These are phyloP conservation scores for Microsporum canis DNA, from an alignment of 2,329 filamentous ascomycete genomes.

Conservation along the genomic window DNA sequence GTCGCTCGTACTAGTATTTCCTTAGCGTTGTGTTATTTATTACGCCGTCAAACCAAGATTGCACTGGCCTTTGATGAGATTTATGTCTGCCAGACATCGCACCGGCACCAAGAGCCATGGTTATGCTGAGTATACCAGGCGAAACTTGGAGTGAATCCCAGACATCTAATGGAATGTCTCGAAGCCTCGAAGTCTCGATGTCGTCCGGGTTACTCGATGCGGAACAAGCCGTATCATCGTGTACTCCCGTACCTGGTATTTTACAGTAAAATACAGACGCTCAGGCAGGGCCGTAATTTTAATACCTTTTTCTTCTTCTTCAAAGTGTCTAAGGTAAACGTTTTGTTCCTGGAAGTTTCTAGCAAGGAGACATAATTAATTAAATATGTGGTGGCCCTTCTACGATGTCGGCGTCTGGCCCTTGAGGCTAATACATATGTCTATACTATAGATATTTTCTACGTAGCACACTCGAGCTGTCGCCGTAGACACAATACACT, in stretches of 20 bases:
- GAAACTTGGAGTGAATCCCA: not conserved
- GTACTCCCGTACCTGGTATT: not conserved
- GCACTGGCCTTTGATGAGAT: not conserved
- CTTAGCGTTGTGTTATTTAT: not conserved
- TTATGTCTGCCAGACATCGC: not conserved
- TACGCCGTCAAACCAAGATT: not conserved
- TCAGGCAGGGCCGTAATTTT: not conserved
- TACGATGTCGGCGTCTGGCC: no score
- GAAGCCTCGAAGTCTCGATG: not conserved
- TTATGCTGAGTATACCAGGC: not conserved
- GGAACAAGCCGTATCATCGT: not conserved
- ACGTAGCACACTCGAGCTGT: not conserved
- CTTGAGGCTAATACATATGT: no score
- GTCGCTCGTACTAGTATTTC: conserved; percentile 4
- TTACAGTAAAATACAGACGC: not conserved
- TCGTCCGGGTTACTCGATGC: not conserved
- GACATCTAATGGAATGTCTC: not conserved
- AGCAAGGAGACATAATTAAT: no score
- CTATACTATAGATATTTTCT: not conserved
- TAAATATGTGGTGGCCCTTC: no score
- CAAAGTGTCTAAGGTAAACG: not conserved
- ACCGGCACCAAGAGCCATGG: not conserved
- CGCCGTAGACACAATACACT: not conserved
- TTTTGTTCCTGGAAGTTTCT: not conserved
- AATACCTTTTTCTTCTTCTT: no score